phyloP scores from a whole-genome alignment of 192 early-diverging fungal genomes.

The Coemansia sp. region DNA sequence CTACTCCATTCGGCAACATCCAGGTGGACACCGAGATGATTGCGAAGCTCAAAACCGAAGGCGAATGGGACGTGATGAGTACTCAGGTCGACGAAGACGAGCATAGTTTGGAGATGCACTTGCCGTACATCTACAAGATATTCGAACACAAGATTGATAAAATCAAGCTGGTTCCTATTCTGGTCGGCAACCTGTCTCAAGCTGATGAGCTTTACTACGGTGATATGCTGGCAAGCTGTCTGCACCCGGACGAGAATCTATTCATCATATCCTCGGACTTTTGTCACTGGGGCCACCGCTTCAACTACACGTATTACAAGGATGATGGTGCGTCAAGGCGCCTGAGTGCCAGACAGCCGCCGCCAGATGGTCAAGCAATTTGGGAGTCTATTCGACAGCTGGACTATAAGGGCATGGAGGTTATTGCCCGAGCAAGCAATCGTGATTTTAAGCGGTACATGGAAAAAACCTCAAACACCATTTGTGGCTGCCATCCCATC shows the following conservation, averaged over 20 bases:
- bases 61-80: conserved; percentile 65
- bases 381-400: conserved; percentile 73
- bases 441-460: conserved; percentile 69
- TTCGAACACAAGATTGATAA: conserved; percentile 62
- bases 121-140: conserved; percentile 84
- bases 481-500: conserved; percentile 93
- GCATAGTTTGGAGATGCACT: conserved; percentile 97
- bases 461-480: conserved; percentile 79
- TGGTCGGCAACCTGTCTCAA: conserved; percentile 74
- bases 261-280: conserved; percentile 98
- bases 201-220: conserved; percentile 68
- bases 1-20: conserved; percentile 86
- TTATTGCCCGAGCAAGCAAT: conserved; percentile 65
- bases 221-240: conserved; percentile 68
- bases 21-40: conserved; percentile 61
- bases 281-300: conserved; percentile 94
- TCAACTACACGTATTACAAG: conserved; percentile 72
- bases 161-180: conserved; percentile 80
- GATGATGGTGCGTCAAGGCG: conserved; percentile 7
- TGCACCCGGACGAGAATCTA: conserved; percentile 65
- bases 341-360: conserved; percentile 7
- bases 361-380: conserved; percentile 56
- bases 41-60: conserved; percentile 60
- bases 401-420: conserved; percentile 79
- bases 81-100: conserved; percentile 79